A percentile compares a stretch with the other conserved stretches of the same genome.
phyloP scores from a whole-genome alignment of 2,329 filamentous ascomycete genomes.

The Xenoacremonium recifei region DNA sequence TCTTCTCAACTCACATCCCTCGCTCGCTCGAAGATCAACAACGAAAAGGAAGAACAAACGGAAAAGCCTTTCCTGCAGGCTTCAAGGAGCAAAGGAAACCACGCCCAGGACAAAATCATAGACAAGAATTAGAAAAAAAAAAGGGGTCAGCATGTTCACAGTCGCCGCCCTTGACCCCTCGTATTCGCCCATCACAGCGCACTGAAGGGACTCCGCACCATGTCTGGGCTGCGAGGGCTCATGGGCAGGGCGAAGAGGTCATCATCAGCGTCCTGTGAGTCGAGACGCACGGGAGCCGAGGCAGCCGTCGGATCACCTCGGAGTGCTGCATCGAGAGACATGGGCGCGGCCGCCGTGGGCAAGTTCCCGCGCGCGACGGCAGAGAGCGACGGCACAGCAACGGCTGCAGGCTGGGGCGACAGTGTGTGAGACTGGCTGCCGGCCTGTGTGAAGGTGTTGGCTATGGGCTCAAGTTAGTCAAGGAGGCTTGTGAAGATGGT shows the following conservation, averaged over 20 bases:
- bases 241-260: conserved; percentile 85
- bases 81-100: no score
- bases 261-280: conserved; percentile 53
- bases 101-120: no score
- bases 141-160: no score
- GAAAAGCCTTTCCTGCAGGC: no score
- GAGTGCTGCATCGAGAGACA: conserved; percentile 35
- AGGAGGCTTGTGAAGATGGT: conserved; percentile 12
- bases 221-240: conserved; percentile 82
- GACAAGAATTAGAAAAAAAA: no score
- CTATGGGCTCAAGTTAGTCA: conserved; percentile 18
- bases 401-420: conserved; percentile 30
- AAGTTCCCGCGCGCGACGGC: conserved; percentile 21
- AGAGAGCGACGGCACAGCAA: conserved; percentile 36
- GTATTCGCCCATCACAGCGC: no score
- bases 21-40: no score
- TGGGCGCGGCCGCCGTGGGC: conserved; percentile 17
- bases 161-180: no score
- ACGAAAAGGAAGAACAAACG: no score
- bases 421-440: conserved; percentile 33
- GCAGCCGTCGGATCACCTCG: conserved; percentile 16
- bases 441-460: conserved; percentile 34
- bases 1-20: no score
- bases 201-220: conserved; percentile 79
- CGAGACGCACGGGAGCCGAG: conserved; percentile 15